Percentiles rank a stretch among this genome's conserved stretches.
These are phyloP conservation scores for Plasmodium relictum DNA, from an alignment of 169 alveolate genomes.

Conservation along the genomic window DNA sequence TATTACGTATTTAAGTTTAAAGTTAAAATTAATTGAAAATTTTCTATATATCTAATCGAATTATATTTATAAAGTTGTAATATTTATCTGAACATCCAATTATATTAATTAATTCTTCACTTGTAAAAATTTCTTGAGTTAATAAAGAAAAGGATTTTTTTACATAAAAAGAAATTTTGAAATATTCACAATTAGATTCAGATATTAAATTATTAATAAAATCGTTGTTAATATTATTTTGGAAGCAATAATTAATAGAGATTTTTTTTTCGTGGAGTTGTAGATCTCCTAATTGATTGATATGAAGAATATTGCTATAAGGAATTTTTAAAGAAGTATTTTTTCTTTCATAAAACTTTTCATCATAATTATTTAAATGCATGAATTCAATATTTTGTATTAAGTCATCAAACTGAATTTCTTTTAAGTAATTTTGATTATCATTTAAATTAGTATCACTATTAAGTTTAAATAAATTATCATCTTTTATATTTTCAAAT, in stretches of 20 bases:
- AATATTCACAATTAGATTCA: conserved; percentile 44
- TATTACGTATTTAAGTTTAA: background rate
- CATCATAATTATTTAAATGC: conserved; percentile 68
- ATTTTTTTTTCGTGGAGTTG: conserved; percentile 43
- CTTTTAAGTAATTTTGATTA: conserved; percentile 5
- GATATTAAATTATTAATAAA: conserved; percentile 48
- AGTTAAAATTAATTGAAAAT: background rate
- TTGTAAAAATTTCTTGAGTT: conserved; percentile 34
- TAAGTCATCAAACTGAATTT: conserved; percentile 44
- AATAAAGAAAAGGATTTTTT: conserved; percentile 58
- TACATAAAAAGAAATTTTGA: conserved; percentile 41
- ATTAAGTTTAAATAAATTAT: conserved; percentile 35
- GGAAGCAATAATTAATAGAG: conserved; percentile 57
- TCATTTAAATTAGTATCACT: conserved; percentile 29
- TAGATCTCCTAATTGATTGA: conserved; percentile 51
- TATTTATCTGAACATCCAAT: conserved; percentile 60
- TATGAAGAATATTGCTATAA: conserved; percentile 40
- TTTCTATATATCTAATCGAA: conserved; percentile 33
- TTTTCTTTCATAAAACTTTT: conserved; percentile 69
- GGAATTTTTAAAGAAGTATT: conserved; percentile 18
- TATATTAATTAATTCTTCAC: conserved; percentile 43
- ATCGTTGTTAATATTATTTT: conserved; percentile 28
- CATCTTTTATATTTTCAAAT: conserved; percentile 55
- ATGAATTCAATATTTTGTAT: conserved; percentile 59
- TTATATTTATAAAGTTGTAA: conserved; percentile 64